Base-by-base conservation (phyloP, 257 asterid species). In the Coffea eugenioides region DNA sequence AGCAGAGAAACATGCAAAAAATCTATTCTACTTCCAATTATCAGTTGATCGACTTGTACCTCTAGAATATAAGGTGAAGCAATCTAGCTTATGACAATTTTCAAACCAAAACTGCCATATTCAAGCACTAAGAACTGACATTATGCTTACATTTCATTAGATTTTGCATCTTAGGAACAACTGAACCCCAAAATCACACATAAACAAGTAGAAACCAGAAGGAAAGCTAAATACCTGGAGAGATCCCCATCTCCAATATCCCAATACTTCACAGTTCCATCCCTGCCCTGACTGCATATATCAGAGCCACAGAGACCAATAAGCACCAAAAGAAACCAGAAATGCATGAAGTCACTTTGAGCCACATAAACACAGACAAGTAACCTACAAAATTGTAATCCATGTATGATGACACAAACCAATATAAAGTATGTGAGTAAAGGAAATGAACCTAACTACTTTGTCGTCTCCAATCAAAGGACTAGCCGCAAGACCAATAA, bases 181-280 rank as follows among this genome's bases (percentile, higher is more conserved):
- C 69, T 45, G 12, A 45, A 45, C 21, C 36, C 31, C 21, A 46
- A 6, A 54, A 64, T 1, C 27, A 23, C n/a, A 43, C n/a, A 65
- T 25, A 4, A 66, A 66, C 31, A 13, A 66, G 15, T 31, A 66
- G 2, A 66, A 66, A 10, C 71, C 14, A 46, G 45, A 74, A 49
- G 16, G 54, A 76, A 8, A 85, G 71, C 69, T 4, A 43, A 61
- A 59, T 85, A 87, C 91, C 89, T 86, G 69, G 97, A 90, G 79
- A 92, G 81, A 78, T 89, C 90, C 31, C 87, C 94, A 81, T 88
- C 96, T 80, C 92, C 97, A 70, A 95, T 76, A 83, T 92, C 97
- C 99, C 99, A 95, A 74, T 61, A 85, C 79, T 92, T 94, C 13
- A 94, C 87, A 65, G 93, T 88, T 78, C 99, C 99, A 83, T 95